Base-by-base conservation (phyloP, 2,329 filamentous ascomycete genomes). In the Grosmannia serpens region DNA sequence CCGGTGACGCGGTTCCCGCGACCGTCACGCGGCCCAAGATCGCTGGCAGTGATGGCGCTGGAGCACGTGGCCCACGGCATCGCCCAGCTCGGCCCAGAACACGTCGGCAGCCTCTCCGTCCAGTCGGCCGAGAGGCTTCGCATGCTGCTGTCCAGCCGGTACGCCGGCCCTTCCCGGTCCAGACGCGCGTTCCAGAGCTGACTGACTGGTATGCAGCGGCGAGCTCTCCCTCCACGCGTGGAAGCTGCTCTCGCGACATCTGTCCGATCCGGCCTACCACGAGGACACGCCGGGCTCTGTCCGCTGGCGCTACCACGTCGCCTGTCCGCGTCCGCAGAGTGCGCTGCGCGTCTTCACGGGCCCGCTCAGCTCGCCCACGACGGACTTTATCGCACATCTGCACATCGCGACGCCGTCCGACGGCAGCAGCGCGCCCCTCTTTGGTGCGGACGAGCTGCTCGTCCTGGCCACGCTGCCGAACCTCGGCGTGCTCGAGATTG, bases 401-500 rank as follows among this genome's bases (percentile, higher is more conserved):
- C 64, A 62, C 33, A 63, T 70, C 31, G 20, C 26, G 4, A 15
- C 61, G 5, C 62, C 59, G 2, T 7, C 17, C 2, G 24, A n/a
- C 1, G 24, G 24, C 10, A 49, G n/a, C n/a, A n/a, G n/a, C n/a
- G n/a, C n/a, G n/a, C n/a, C 57, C 20, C 38, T 33, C 1, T 65
- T 69, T 47, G 63, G 58, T 6, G 68, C 69, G 1, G 65, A 68
- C 24, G 75, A 79, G 55, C 63, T 80, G 31, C 61, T 78, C 2
- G 65, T 64, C 22, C 66, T 80, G 35, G 63, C 74, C 0, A 64
- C 70, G 4, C 68, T 80, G 62, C 71, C 68, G 31, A 80, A 79
- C 55, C 71, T 80, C 5, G 77, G 73, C 10, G 70, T 76, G 2
- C 70, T 80, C 15, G 75, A 79, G 64, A 69, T 80, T 26, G 68